Conservation (phyloP, 139 green algal species). For the Auxenochlorella pyrenoidosa region DNA sequence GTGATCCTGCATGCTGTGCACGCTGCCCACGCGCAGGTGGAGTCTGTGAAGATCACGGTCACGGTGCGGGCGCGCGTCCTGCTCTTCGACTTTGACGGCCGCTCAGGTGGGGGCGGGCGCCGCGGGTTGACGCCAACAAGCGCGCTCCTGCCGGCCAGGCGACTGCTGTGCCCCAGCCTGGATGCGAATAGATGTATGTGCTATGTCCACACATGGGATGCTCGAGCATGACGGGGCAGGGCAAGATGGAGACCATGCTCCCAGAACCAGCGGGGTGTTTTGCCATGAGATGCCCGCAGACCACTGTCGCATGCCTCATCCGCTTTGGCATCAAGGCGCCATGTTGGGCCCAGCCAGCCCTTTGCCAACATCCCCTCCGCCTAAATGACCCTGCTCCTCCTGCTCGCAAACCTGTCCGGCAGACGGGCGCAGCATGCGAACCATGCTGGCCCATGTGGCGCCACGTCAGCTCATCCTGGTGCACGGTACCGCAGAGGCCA, state of each 20-base stretch:
- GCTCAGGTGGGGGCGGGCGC: constrained; percentile 15
- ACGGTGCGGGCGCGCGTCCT: constrained; percentile 61
- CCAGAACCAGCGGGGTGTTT: no score
- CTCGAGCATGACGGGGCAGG: no score
- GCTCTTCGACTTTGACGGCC: constrained; percentile 71
- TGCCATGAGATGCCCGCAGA: no score
- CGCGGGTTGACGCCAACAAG: neutral
- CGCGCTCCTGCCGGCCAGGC: no score
- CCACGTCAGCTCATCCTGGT: constrained; percentile 69
- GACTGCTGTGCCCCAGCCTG: no score
- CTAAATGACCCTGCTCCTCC: no score
- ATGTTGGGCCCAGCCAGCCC: no score
- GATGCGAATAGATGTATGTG: no score
- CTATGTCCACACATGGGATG: no score
- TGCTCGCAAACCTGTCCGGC: neutral
- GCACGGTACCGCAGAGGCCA: constrained; percentile 50
- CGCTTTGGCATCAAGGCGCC: no score
- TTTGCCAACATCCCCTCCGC: no score
- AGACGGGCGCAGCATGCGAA: constrained; percentile 68
- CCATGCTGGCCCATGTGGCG: constrained; percentile 68
- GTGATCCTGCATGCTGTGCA: neutral
- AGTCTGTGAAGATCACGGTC: constrained; percentile 48
- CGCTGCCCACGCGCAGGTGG: constrained; percentile 27
- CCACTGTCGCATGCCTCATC: neutral
- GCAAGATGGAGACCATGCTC: no score